These are phyloP conservation scores for Lithospermum erythrorhizon DNA, from an alignment of 257 asterid genomes.

Conservation along the genomic window DNA sequence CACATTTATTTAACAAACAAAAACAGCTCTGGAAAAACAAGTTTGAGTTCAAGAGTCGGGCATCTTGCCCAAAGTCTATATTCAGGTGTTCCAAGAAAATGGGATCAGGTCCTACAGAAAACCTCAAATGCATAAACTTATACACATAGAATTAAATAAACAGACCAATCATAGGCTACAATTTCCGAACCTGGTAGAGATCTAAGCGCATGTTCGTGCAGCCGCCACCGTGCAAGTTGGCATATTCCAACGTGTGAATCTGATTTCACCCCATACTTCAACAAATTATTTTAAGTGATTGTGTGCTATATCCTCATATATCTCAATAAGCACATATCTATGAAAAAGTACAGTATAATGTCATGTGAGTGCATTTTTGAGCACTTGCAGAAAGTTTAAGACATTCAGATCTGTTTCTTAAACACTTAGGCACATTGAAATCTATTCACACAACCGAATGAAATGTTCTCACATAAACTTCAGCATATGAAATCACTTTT, in stretches of 20 bases:
- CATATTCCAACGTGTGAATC: constrained; percentile 98
- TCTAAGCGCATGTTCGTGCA: constrained; percentile 80
- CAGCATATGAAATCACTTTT: neutral
- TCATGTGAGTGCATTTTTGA: neutral
- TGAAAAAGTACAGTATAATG: constrained; percentile 3
- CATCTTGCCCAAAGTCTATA: constrained; percentile 66
- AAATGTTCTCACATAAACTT: neutral
- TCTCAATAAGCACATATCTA: constrained; percentile 81
- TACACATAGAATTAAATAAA: neutral
- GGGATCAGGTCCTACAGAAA: constrained; percentile 74
- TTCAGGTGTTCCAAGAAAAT: constrained; percentile 91
- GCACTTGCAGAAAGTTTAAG: too few relatives aligned
- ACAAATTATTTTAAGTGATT: constrained; percentile 76
- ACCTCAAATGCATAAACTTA: neutral
- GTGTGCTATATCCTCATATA: constrained; percentile 85
- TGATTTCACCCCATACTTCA: constrained; percentile 95
- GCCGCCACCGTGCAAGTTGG: constrained; percentile 94
- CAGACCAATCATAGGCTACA: neutral
- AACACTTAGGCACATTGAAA: too few relatives aligned
- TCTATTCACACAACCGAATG: neutral
- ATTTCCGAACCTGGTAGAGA: constrained; percentile 56
- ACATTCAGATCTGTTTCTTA: too few relatives aligned
- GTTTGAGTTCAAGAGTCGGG: neutral
- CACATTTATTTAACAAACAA: neutral
- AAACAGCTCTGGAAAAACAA: too few relatives aligned